Evolutionary conservation across 2,329 filamentous ascomycete species (phyloP).

Genomic region (Ascocoryne sarcoides): DNA sequence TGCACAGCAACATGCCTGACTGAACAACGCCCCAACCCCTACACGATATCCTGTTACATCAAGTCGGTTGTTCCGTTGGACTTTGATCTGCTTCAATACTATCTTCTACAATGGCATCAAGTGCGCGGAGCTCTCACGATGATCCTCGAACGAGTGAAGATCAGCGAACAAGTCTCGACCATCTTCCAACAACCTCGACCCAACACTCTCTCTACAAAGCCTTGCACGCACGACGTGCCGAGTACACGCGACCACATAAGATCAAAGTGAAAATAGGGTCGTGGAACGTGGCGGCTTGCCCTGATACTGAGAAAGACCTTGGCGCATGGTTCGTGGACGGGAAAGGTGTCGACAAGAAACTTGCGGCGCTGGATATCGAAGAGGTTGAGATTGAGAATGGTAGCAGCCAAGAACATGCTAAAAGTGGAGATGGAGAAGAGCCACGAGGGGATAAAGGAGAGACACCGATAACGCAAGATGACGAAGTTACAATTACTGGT

Average conservation of each 20-base stretch:
- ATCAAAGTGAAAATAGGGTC: constrained; percentile 84
- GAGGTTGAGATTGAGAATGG: constrained; percentile 30
- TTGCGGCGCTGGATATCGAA: constrained; percentile 46
- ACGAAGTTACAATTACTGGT: constrained; percentile 36
- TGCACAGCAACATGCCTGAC: neutral
- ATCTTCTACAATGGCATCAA: neutral
- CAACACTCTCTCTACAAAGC: constrained; percentile 53
- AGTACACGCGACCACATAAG: constrained; percentile 68
- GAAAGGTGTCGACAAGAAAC: constrained; percentile 55
- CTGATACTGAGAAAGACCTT: constrained; percentile 80
- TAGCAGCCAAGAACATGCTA: constrained; percentile 29
- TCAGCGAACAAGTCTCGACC: neutral
- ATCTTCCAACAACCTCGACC: constrained; percentile 27
- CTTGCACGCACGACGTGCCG: constrained; percentile 63
- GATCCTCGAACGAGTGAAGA: neutral
- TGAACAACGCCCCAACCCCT: neutral
- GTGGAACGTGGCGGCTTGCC: constrained; percentile 87
- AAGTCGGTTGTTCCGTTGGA: too few relatives aligned
- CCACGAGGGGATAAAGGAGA: constrained; percentile 34
- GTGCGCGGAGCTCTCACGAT: neutral
- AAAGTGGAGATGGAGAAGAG: constrained; percentile 40
- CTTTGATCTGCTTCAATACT: too few relatives aligned
- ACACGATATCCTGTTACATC: neutral
- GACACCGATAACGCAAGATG: constrained; percentile 36
- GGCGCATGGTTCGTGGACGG: constrained; percentile 80